Evolutionary conservation across 805 yeast genomes (phyloP), one percentile per base, ranked within the genome.

Genomic region (Candida endomychidarum): DNA sequence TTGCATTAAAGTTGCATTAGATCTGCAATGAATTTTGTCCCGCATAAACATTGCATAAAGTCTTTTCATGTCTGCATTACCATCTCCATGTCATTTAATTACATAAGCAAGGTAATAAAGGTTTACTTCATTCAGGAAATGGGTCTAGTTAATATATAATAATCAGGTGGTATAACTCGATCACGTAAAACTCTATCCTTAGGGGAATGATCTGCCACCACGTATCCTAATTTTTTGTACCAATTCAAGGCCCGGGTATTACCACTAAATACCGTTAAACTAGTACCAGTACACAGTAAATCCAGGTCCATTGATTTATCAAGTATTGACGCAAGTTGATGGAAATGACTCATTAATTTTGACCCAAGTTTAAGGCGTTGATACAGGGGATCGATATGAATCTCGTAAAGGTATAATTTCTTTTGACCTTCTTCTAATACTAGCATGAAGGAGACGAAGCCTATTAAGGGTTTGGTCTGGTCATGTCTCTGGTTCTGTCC

Each of bases 331-430:
- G 67, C 62, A 4, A 71, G 41, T 0, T 34, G 10, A 35, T 74
- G 75, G 23, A 77, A 60, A 0, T 41, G 12, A 0, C 26, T 19
- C 41, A 80, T 56, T n/a, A 78, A 45, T 8, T 12, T 12, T 0
- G 66, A 34, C 0, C 85, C 86, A 0, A 71, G 19, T 7, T 57
- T 49, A 2, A 33, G 25, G 1, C 59, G 57, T 34, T 77, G 75
- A 41, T 46, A 63, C 8, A 34, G 11, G 1, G 63, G 61, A 2
- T 41, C 21, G 0, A 80, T 55, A 40, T 80, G 86, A 25, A 80
- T 73, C 51, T 80, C 86, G 47, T 77, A 80, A 8, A 80, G 58
- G 47, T 79, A 80, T 7, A 80, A 41, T 11, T 70, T 72, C 35
- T 63, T 54, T 4, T 49, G 46, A 8, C 56, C 68, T 20, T 61